Evolutionary conservation across 257 asterid genomes (phyloP).

Genomic region (Striga asiatica): DNA sequence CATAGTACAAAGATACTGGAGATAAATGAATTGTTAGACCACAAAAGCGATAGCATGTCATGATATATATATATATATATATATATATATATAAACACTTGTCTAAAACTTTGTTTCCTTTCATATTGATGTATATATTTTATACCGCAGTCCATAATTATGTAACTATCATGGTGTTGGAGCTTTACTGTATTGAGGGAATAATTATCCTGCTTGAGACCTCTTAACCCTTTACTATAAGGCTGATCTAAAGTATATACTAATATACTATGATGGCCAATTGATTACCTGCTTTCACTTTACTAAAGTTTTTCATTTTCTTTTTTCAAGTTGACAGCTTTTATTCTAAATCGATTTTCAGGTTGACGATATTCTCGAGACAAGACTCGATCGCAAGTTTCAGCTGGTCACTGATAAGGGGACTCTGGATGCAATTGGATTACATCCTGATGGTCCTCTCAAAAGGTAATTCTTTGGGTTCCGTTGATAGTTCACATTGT

Average conservation of each 20-base stretch:
- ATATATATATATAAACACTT: too few species aligned
- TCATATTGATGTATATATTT: too few species aligned
- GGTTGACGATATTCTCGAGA: constrained; percentile 92
- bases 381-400: constrained; percentile 71
- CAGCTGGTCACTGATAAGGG: constrained; percentile 90
- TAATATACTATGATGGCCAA: background rate
- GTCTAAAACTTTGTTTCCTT: too few species aligned
- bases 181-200: background rate
- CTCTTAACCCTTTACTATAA: background rate
- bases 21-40: background rate
- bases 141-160: too few species aligned
- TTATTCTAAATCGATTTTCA: constrained; percentile 26
- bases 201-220: background rate
- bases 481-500: background rate
- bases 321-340: background rate
- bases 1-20: background rate
- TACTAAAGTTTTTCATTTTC: background rate
- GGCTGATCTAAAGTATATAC: background rate
- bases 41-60: background rate
- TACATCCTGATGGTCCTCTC: constrained; percentile 93
- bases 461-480: constrained; percentile 45
- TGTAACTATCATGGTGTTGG: too few species aligned
- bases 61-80: background rate
- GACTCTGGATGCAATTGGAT: constrained; percentile 92
- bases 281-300: background rate